Conservation (phyloP, 1,284 basidiomycete species). For the Tremellales sp. region DNA sequence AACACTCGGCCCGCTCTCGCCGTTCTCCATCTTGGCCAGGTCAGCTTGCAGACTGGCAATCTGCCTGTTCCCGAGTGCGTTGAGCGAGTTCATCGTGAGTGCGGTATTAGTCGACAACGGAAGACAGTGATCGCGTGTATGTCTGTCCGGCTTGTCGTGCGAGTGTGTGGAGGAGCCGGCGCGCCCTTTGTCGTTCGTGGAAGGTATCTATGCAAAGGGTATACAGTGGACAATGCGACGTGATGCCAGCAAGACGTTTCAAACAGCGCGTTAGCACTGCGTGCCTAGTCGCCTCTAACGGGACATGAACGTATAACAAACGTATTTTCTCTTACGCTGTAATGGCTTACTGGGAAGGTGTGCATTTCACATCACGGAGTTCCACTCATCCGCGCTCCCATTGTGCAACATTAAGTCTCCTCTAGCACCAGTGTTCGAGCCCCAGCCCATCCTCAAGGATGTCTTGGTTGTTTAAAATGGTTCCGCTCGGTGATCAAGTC, state of each 20-base stretch:
- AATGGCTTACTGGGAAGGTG: slow-evolving; percentile 43
- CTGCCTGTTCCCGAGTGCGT: slow-evolving; percentile 87
- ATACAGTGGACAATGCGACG: no score
- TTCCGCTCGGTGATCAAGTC: slow-evolving; percentile 41
- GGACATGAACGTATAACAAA: no score
- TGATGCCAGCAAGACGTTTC: no score
- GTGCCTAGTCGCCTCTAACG: no score
- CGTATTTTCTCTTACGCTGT: slow-evolving; percentile 38
- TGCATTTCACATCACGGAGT: slow-evolving; percentile 35
- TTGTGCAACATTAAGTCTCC: slow-evolving; percentile 32
- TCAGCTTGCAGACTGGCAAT: slow-evolving; percentile 83
- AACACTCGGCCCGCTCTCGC: slow-evolving; percentile 72
- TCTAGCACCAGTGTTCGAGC: slow-evolving; percentile 47
- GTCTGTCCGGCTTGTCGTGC: background rate
- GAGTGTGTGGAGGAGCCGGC: background rate
- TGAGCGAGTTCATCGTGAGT: slow-evolving; percentile 80
- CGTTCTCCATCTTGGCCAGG: slow-evolving; percentile 71
- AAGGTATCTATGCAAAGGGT: background rate
- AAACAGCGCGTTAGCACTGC: no score
- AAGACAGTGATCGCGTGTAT: background rate
- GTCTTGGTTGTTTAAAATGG: slow-evolving; percentile 20
- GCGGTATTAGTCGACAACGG: background rate
- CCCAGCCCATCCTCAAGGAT: slow-evolving; percentile 41
- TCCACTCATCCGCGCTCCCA: slow-evolving; percentile 43
- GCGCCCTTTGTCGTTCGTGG: background rate